phyloP scores from a whole-genome alignment of 2,329 filamentous ascomycete genomes.

The Penicillium sp. region DNA sequence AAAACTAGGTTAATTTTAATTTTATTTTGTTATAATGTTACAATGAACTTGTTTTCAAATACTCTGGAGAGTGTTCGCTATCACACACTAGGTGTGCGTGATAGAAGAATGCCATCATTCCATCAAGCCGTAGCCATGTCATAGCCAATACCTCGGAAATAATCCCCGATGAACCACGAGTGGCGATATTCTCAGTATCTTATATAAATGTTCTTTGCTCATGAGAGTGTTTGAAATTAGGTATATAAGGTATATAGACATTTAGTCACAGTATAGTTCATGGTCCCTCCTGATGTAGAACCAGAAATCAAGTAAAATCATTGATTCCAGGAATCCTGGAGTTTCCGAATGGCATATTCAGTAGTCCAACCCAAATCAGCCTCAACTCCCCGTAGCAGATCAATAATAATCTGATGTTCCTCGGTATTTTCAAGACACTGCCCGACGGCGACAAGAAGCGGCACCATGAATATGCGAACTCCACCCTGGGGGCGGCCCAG shows the following conservation, averaged over 20 bases:
- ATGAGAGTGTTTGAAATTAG: not conserved
- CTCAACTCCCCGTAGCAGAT: slow-evolving; percentile 59
- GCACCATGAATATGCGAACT: slow-evolving; percentile 58
- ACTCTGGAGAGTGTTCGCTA: too few relatives aligned
- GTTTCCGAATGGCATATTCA: slow-evolving; percentile 53
- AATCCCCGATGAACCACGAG: not conserved
- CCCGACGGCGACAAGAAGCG: slow-evolving; percentile 60
- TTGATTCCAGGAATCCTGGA: slow-evolving; percentile 40
- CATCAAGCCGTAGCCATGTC: not conserved
- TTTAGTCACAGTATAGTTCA: not conserved
- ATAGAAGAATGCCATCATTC: slow-evolving; percentile 3
- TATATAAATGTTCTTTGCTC: not conserved
- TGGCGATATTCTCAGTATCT: not conserved
- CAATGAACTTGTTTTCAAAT: not conserved
- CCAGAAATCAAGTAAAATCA: slow-evolving; percentile 1
- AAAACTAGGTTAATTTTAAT: not conserved
- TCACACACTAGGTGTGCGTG: not conserved
- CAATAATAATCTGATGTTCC: slow-evolving; percentile 56
- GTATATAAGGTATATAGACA: not conserved
- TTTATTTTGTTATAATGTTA: not conserved
- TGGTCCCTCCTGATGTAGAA: not conserved
- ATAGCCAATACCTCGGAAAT: not conserved
- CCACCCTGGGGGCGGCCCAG: slow-evolving; percentile 56
- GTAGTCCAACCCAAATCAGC: slow-evolving; percentile 62
- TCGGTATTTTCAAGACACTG: slow-evolving; percentile 55